These are phyloP conservation scores for Begonia fuchsioides DNA, from an alignment of 306 rosid genomes.

Conservation along the genomic window DNA sequence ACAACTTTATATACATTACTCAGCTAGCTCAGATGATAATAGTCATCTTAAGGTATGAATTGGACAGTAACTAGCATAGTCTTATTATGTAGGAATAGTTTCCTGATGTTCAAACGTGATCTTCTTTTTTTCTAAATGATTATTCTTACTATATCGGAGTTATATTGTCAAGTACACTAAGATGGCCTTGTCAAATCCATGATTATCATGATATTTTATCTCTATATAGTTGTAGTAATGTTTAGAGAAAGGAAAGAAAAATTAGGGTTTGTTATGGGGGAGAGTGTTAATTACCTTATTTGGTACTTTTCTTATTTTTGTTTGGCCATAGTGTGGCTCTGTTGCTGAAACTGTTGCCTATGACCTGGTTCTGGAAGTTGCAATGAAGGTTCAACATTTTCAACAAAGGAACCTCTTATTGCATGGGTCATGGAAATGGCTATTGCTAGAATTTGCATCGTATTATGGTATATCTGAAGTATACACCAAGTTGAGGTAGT, in stretches of 20 bases:
- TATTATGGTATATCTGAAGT: conserved; percentile 89
- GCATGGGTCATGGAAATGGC: conserved; percentile 97
- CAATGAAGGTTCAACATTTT: conserved; percentile 88
- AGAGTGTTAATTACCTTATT: too few relatives aligned
- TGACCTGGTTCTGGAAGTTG: conserved; percentile 77
- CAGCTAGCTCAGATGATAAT: conserved; percentile 67
- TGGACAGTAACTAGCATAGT: too few relatives aligned
- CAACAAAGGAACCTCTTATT: conserved; percentile 68
- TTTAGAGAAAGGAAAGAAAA: too few relatives aligned
- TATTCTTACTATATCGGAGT: too few relatives aligned
- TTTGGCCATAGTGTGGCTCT: conserved; percentile 53
- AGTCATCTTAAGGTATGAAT: conserved; percentile 62
- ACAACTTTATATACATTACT: conserved; percentile 61
- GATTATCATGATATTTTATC: too few relatives aligned
- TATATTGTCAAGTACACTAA: too few relatives aligned
- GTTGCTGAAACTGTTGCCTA: conserved; percentile 98
- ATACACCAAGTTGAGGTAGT: conserved; percentile 82
- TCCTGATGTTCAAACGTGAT: too few relatives aligned
- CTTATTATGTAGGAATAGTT: too few relatives aligned
- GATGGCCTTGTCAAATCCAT: too few relatives aligned
- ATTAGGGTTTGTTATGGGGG: too few relatives aligned
- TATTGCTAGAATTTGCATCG: conserved; percentile 74
- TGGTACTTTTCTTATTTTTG: conserved; percentile 3
- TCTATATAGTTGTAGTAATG: too few relatives aligned
- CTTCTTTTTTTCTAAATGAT: too few relatives aligned